Percentiles rank a stretch among this genome's conserved stretches.
Evolutionary conservation across 441 rosid species (phyloP).

Genomic region (Pelargonium fulgidum): DNA sequence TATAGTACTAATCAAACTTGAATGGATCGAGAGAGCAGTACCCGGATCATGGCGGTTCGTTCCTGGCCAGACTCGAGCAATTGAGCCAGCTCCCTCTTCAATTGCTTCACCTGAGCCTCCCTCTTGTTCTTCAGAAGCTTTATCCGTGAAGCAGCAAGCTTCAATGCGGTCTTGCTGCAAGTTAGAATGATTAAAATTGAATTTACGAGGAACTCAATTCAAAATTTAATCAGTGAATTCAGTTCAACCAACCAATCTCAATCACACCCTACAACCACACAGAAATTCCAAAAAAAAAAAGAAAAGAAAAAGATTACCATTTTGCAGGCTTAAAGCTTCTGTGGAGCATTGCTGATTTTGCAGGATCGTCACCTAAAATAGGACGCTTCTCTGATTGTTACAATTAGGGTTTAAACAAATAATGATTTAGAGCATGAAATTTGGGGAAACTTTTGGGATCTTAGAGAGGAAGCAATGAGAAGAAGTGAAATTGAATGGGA

Average conservation of each 20-base stretch:
- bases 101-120: conserved; percentile 57
- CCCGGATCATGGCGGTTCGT: conserved; percentile 4
- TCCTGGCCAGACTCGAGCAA: conserved; percentile 76
- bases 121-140: conserved; percentile 73
- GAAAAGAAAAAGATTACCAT: conserved; percentile 38
- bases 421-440: no score
- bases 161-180: conserved; percentile 72
- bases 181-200: not conserved
- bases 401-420: no score
- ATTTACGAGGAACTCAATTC: no score
- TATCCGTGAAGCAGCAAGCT: conserved; percentile 65
- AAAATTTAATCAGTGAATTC: not conserved
- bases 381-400: not conserved
- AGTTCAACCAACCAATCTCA: not conserved
- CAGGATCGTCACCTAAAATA: not conserved
- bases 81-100: conserved; percentile 73
- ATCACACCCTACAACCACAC: no score
- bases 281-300: not conserved
- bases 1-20: no score
- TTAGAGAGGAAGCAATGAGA: no score
- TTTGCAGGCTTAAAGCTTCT: conserved; percentile 85
- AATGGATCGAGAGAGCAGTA: not conserved
- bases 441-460: no score
- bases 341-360: conserved; percentile 37
- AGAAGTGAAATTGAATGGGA: no score